phyloP scores from a whole-genome alignment of 768 basidiomycete genomes.

The Amanita exitialis region DNA sequence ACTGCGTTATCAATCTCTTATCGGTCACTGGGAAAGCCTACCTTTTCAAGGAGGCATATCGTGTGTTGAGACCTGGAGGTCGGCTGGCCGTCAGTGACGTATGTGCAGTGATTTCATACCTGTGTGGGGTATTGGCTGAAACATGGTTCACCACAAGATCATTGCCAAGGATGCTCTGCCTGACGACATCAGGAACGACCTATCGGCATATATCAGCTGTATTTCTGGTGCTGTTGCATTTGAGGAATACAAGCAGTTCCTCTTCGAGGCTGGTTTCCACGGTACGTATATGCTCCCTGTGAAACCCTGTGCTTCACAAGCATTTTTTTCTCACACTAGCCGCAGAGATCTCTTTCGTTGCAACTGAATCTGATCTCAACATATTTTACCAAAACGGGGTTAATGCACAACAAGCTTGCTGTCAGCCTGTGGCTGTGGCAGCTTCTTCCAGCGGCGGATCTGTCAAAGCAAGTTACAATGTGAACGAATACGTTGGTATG shows the following conservation, averaged over 20 bases:
- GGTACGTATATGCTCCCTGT: slow-evolving; percentile 26
- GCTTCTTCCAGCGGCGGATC: neutral
- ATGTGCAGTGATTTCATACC: slow-evolving; percentile 32
- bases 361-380: slow-evolving; percentile 31
- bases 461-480: slow-evolving; percentile 20
- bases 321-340: neutral
- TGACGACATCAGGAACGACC: too few relatives aligned
- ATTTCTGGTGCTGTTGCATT: too few relatives aligned
- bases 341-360: slow-evolving; percentile 29
- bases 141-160: slow-evolving; percentile 19
- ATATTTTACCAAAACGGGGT: slow-evolving; percentile 17
- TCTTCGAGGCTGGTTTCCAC: slow-evolving; percentile 20
- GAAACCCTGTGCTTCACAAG: too few relatives aligned
- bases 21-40: slow-evolving; percentile 28
- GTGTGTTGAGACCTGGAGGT: slow-evolving; percentile 44
- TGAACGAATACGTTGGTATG: slow-evolving; percentile 30
- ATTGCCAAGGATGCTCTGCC: too few relatives aligned
- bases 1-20: slow-evolving; percentile 46
- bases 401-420: slow-evolving; percentile 3
- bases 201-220: too few relatives aligned
- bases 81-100: slow-evolving; percentile 39
- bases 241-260: slow-evolving; percentile 20
- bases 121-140: slow-evolving; percentile 21
- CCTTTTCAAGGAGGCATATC: slow-evolving; percentile 24
- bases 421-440: slow-evolving; percentile 10